phyloP scores from a whole-genome alignment of 805 yeast genomes.

The Monosporozyma siamensis region DNA sequence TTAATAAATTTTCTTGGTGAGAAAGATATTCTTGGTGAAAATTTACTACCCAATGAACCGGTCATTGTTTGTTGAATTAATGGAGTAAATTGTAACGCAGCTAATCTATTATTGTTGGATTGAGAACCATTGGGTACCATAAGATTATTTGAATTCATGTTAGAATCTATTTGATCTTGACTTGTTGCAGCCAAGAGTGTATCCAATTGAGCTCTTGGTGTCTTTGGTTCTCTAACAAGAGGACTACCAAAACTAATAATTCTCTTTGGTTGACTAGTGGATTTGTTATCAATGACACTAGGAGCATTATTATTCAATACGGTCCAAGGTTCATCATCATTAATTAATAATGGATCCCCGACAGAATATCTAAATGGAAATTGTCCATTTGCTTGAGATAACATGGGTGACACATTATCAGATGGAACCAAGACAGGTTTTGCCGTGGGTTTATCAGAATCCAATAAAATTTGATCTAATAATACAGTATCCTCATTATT shows the following conservation, averaged over 20 bases:
- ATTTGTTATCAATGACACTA: slow-evolving; percentile 3
- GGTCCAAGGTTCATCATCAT: slow-evolving; percentile 21
- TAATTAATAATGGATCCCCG: slow-evolving; percentile 27
- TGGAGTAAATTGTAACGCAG: slow-evolving; percentile 24
- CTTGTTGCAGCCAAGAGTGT: slow-evolving; percentile 6
- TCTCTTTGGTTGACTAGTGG: slow-evolving; percentile 2
- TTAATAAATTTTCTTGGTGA: slow-evolving; percentile 8
- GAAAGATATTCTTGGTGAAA: slow-evolving; percentile 8
- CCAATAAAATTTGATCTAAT: slow-evolving; percentile 17
- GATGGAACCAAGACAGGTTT: neutral
- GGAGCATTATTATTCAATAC: slow-evolving; percentile 2
- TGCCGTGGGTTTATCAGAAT: neutral
- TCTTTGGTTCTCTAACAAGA: slow-evolving; percentile 7
- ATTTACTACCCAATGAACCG: slow-evolving; percentile 20
- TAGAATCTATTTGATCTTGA: neutral
- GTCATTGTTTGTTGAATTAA: slow-evolving; percentile 28
- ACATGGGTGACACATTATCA: neutral
- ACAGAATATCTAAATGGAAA: slow-evolving; percentile 25
- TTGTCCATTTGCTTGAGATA: slow-evolving; percentile 9
- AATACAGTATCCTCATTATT: neutral
- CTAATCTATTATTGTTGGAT: slow-evolving; percentile 15
- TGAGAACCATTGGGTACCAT: slow-evolving; percentile 2
- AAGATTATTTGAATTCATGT: neutral
- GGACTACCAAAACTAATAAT: slow-evolving; percentile 4
- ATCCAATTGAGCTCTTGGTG: slow-evolving; percentile 6